phyloP scores from a whole-genome alignment of 352 stramenopile genomes.

The Pythium apleroticum region DNA sequence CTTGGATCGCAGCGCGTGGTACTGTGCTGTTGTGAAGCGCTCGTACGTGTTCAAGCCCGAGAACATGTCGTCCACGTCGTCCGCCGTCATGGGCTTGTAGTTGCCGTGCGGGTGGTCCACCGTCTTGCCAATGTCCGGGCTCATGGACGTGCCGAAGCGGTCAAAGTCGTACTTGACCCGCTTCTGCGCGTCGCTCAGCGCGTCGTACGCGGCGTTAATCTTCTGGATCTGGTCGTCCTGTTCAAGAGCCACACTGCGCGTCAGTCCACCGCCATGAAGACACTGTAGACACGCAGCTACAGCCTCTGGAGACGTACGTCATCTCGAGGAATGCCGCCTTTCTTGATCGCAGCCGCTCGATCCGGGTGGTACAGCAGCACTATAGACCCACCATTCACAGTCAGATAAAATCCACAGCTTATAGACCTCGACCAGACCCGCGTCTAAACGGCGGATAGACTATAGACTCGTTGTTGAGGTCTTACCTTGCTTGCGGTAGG shows the following conservation, averaged over 20 bases:
- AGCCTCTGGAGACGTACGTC: slow-evolving; percentile 5
- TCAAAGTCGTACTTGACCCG: slow-evolving; percentile 74
- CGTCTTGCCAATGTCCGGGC: slow-evolving; percentile 32
- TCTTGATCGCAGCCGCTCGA: slow-evolving; percentile 41
- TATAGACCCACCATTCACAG: slow-evolving; percentile 17
- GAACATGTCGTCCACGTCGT: slow-evolving; percentile 78
- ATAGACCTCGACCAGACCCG: neutral
- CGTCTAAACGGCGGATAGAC: neutral
- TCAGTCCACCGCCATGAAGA: slow-evolving; percentile 16
- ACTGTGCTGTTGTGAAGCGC: slow-evolving; percentile 78
- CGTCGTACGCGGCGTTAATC: slow-evolving; percentile 78
- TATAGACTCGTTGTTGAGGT: neutral
- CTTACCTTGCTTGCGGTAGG: slow-evolving; percentile 72
- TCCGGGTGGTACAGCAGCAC: slow-evolving; percentile 75
- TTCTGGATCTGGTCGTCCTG: slow-evolving; percentile 54
- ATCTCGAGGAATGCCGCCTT: slow-evolving; percentile 10
- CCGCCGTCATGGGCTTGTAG: slow-evolving; percentile 70
- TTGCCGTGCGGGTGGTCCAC: slow-evolving; percentile 33
- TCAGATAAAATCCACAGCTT: neutral
- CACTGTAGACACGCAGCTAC: neutral
- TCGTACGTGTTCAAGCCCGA: slow-evolving; percentile 67
- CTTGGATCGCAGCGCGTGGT: slow-evolving; percentile 54
- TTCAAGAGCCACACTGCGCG: neutral
- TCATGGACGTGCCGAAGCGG: slow-evolving; percentile 58
- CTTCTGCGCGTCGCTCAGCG: slow-evolving; percentile 44